Base-by-base conservation (phyloP, 1,284 basidiomycete genomes). In the Phylloporus gajari region DNA sequence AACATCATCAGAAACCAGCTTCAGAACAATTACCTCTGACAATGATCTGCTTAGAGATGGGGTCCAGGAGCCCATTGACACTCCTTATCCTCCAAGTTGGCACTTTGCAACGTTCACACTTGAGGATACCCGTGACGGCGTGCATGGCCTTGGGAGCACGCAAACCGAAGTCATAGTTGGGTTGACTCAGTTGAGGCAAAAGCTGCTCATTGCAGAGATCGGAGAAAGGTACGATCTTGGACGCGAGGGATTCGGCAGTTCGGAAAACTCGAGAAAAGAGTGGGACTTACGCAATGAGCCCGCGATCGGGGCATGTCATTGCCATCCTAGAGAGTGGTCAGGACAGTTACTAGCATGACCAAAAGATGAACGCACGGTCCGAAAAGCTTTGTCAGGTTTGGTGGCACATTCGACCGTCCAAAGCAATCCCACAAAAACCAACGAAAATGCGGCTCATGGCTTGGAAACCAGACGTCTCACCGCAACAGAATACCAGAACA, bases 381-480 rank as follows among this genome's bases (percentile, higher is more conserved):
- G 90, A 98, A 98, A 32, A 98, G 88, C 83, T 98, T 96, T 46
- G 95, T 99, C 81, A 99, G 86, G 83, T 99, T 99, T 76, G 98
- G 97, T 8, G 98, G 98, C 17, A 99, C 86, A 76, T 97, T 96
- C 17, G 97, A 99, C 76, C 98, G 96, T 76, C 97, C 98, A 73
- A 98, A 98, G 82, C 97, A 98, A 38, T 97, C 97, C 97, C 98
- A 99, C 97, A 99, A 27, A 99, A 90, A 74, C 98, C 98, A 77
- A 99, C 93, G 82, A 99, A 99, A 79, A 99, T 99, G 78, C 98
- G 95, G 74, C 97, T 97, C 98, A 99, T 99, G 3, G 98, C 98
- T 81, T 99, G 97, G 88, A 99, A 99, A 85, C 99, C 98, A 83
- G 99, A 99, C 0, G 96, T 98, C 84, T 99, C 97, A 84, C 99